Percentiles rank a stretch among this genome's conserved stretches.
Conservation (phyloP, 1,284 basidiomycete genomes). For the Pholiota adiposa region DNA sequence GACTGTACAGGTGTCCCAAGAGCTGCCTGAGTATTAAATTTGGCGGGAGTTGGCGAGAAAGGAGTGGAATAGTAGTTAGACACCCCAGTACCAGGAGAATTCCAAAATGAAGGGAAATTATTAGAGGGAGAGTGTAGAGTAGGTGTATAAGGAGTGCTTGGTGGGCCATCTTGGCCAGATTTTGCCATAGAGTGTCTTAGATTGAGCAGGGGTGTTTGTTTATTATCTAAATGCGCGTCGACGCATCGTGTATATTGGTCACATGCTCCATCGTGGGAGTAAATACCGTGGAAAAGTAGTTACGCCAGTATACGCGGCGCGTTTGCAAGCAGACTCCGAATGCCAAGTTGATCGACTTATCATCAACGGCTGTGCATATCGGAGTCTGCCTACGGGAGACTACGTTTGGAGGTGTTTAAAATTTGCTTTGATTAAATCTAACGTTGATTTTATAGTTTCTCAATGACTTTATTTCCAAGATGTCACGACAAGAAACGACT, state of each 20-base stretch:
- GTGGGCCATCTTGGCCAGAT: not conserved
- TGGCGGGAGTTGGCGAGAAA: not conserved
- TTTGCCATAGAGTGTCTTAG: not conserved
- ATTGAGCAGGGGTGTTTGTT: not conserved
- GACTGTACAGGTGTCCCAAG: no score
- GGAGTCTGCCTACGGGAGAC: no score
- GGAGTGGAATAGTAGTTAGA: not conserved
- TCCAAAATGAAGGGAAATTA: not conserved
- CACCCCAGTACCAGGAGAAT: conserved; percentile 1
- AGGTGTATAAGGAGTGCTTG: conserved; percentile 1
- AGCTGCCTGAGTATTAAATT: no score
- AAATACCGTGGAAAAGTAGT: conserved; percentile 5
- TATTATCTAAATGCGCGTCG: not conserved
- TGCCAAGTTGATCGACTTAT: not conserved
- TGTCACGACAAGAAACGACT: conserved; percentile 32
- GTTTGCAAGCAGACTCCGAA: conserved; percentile 8
- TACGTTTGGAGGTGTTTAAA: no score
- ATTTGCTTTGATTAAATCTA: no score
- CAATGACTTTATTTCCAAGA: conserved; percentile 34
- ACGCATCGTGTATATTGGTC: conserved; percentile 5
- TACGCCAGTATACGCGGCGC: conserved; percentile 8
- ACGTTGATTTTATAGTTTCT: no score
- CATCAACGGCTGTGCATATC: no score
- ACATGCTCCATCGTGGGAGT: conserved; percentile 6
- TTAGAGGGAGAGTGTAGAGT: not conserved